Conservation (phyloP, 352 stramenopile species). For the Pythium graminicola region DNA sequence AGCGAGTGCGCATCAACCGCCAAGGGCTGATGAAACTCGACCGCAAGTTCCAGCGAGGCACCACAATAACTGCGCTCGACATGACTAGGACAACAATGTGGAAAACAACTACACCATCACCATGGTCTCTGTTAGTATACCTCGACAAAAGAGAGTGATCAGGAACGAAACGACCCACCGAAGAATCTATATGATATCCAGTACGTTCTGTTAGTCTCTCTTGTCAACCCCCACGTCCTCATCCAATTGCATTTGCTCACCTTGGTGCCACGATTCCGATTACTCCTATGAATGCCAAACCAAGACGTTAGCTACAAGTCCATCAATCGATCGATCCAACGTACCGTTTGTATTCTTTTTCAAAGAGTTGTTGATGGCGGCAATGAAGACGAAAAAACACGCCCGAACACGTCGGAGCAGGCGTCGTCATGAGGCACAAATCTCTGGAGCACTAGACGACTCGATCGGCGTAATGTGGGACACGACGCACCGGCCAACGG, state of each 20-base stretch:
- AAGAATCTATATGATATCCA: constrained; percentile 9
- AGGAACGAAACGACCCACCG: neutral
- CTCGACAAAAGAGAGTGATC: neutral
- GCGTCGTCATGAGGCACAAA: neutral
- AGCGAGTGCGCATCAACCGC: constrained; percentile 6
- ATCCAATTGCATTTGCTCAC: no score
- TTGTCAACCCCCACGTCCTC: no score
- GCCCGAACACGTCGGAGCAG: constrained; percentile 10
- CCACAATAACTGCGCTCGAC: constrained; percentile 26
- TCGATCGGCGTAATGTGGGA: neutral
- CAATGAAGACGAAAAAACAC: constrained; percentile 22
- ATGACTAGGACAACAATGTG: constrained; percentile 18
- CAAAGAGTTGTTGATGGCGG: constrained; percentile 17
- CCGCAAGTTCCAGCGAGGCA: constrained; percentile 20
- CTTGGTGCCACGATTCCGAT: constrained; percentile 42
- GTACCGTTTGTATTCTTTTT: constrained; percentile 24
- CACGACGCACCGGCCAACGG: neutral
- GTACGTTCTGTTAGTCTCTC: no score
- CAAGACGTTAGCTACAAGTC: neutral
- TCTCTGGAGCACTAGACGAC: neutral
- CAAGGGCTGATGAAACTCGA: constrained; percentile 9
- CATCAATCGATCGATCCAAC: no score
- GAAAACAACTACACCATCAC: constrained; percentile 3
- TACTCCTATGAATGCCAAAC: constrained; percentile 27
- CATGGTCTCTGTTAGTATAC: neutral